Percentiles rank a stretch among this genome's conserved stretches.
Conservation (phyloP, 805 yeast species). For the Candida germanica region DNA sequence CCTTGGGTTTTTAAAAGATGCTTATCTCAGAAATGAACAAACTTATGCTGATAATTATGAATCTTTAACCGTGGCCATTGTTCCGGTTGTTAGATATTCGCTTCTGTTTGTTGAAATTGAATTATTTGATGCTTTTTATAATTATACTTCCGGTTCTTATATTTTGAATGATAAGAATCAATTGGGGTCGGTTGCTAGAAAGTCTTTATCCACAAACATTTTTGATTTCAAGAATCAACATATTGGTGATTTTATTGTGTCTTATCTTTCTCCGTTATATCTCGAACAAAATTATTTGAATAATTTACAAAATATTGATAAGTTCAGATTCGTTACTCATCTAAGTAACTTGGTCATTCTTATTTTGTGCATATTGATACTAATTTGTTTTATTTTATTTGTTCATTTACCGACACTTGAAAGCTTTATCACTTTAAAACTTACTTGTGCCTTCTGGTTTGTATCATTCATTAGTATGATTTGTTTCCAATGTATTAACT, state of each 20-base stretch:
- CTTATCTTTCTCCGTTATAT: background rate
- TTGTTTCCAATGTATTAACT: too few relatives aligned
- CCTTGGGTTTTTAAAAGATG: conserved; percentile 6
- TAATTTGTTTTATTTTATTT: too few relatives aligned
- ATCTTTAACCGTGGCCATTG: conserved; percentile 17
- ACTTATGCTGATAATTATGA: conserved; percentile 14
- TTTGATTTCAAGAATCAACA: background rate
- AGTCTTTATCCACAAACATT: background rate
- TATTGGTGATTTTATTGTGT: too few relatives aligned
- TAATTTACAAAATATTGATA: background rate
- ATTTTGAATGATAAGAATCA: background rate
- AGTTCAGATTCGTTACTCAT: too few relatives aligned
- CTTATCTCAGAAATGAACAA: conserved; percentile 20
- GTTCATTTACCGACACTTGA: too few relatives aligned
- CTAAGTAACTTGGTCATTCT: too few relatives aligned
- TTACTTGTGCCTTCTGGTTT: too few relatives aligned
- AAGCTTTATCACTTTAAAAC: too few relatives aligned
- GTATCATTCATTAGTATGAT: too few relatives aligned
- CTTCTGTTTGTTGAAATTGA: background rate
- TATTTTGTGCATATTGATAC: too few relatives aligned
- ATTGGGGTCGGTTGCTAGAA: background rate
- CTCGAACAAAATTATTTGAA: background rate
- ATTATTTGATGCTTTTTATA: background rate
- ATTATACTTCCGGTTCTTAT: background rate
- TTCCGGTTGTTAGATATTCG: conserved; percentile 14